Base-by-base conservation (phyloP, 2,329 filamentous ascomycete genomes). In the Ophiostoma australiae region DNA sequence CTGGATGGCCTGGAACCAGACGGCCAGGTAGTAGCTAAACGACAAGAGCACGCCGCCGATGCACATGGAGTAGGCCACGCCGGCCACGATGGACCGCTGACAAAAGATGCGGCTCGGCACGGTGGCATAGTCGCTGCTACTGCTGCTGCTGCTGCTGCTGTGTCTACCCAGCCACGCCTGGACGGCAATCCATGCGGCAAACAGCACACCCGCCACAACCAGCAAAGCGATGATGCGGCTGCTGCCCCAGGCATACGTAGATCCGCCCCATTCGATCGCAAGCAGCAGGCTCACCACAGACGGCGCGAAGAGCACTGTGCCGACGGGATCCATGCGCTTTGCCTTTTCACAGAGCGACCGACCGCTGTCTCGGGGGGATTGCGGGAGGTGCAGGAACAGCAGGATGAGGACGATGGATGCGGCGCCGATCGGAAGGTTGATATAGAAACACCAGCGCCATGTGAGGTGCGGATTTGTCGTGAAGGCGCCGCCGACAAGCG, bases 1-100 rank as follows among this genome's bases (percentile, higher is more conserved):
- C 69, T 81, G 76, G 58, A 83, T 79, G 13, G 80, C 80, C 73
- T 84, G 83, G 75, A 84, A 84, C 81, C 82, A 85, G 72, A 75
- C 71, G 69, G 74, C 70, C 4, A 75, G 63, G 66, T 75, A 75
- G 71, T 73, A 75, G 20, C 67, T 39, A 31, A 68, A 72, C 3
- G 68, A 63, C 68, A 72, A 35, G 33, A 73, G 20, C 20, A 67
- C 55, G 41, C 52, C 69, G n/a, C 69, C 69, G 10, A 67, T 8
- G 41, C 68, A 69, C 17, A 70, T 23, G 7, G 66, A 61, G 23
- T 52, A 61, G 61, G 35, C 69, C n/a, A 66, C 55, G 31, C 48
- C 69, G 31, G 69, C 71, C 31, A 68, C n/a, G 31, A 72, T 70
- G 33, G 52, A 69, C 69, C 81, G 78, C 48, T 79, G 74, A 23